Conservation (phyloP, 768 basidiomycete genomes). For the Suillus subalutaceus region DNA sequence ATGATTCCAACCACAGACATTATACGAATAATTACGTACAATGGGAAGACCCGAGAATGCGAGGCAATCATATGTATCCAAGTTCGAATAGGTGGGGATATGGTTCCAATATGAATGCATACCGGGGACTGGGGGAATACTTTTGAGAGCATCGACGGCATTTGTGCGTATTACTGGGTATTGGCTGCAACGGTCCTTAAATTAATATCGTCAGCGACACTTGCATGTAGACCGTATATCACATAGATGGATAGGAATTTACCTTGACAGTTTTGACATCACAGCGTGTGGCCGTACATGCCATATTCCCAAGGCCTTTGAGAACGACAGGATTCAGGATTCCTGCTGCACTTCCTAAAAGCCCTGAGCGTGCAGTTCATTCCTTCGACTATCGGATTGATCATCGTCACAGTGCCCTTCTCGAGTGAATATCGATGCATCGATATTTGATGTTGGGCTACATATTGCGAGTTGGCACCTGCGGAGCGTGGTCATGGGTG, state of each 20-base stretch:
- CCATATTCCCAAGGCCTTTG: background rate
- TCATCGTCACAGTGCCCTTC: background rate
- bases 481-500: background rate
- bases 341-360: background rate
- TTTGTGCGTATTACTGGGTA: background rate
- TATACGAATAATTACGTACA: background rate
- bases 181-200: background rate
- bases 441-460: background rate
- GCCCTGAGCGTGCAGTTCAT: background rate
- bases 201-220: background rate
- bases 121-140: background rate
- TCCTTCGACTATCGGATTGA: background rate
- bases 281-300: background rate
- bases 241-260: background rate
- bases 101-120: background rate
- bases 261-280: background rate
- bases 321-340: background rate
- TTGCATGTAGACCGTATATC: background rate
- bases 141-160: background rate
- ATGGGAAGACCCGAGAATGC: background rate
- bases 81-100: background rate
- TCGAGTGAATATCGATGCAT: background rate
- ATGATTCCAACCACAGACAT: background rate
- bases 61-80: background rate
- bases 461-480: background rate